Percentiles rank a stretch among this genome's conserved stretches.
Evolutionary conservation across 2,329 filamentous ascomycete species (phyloP).

Genomic region (Penicillium sp.): DNA sequence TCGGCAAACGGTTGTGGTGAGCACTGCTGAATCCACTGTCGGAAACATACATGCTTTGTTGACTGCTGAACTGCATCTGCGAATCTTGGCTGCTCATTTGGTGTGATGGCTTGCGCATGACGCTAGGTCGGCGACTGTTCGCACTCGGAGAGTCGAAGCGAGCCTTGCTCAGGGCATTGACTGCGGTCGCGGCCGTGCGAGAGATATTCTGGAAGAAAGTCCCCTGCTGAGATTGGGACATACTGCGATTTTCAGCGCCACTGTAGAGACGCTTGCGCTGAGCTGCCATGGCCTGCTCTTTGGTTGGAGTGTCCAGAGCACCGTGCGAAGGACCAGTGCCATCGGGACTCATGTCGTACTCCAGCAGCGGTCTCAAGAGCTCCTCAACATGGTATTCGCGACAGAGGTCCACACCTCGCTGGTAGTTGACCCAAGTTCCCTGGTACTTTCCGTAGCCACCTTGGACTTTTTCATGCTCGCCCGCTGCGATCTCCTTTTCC

Average conservation of each 20-base stretch:
- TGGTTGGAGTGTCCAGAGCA: conserved; percentile 87
- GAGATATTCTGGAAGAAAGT: conserved; percentile 99
- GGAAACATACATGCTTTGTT: conserved; percentile 70
- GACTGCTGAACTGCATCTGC: conserved; percentile 66
- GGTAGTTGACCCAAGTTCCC: conserved; percentile 96
- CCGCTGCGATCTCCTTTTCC: conserved; percentile 94
- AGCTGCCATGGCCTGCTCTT: conserved; percentile 97
- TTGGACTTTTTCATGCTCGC: conserved; percentile 97
- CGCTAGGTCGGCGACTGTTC: conserved; percentile 60
- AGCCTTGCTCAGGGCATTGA: conserved; percentile 94
- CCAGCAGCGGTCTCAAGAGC: conserved; percentile 42
- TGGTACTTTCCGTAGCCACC: conserved; percentile 98
- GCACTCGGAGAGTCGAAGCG: conserved; percentile 77
- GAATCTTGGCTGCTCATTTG: conserved; percentile 56
- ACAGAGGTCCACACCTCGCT: conserved; percentile 86
- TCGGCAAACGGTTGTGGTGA: conserved; percentile 44
- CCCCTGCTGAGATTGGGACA: conserved; percentile 59
- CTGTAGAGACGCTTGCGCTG: conserved; percentile 90
- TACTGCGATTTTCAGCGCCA: conserved; percentile 61
- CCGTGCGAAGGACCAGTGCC: conserved; percentile 65
- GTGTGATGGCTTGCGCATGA: conserved; percentile 65
- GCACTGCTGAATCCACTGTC: conserved; percentile 67
- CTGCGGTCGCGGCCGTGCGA: conserved; percentile 81
- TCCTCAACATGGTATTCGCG: conserved; percentile 58
- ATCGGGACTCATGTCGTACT: conserved; percentile 45